phyloP scores from a whole-genome alignment of 371 early-diverging fungal genomes.

The Mucor circinelloides region DNA sequence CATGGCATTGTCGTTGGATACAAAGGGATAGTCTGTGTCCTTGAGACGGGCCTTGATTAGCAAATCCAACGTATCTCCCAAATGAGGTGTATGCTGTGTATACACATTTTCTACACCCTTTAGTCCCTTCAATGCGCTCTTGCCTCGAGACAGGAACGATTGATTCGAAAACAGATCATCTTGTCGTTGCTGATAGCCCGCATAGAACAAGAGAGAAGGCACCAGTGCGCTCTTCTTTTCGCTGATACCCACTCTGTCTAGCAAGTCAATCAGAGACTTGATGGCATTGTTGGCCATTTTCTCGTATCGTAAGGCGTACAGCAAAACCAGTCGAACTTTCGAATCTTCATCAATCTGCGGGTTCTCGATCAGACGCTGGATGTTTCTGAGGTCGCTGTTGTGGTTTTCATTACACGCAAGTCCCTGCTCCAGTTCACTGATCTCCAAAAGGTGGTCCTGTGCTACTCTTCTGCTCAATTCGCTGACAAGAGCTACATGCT shows the following conservation, averaged over 20 bases:
- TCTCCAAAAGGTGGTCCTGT: conserved; percentile 73
- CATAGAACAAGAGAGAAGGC: conserved; percentile 76
- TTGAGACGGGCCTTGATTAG: conserved; percentile 82
- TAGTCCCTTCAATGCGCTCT: conserved; percentile 82
- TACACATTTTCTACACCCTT: conserved; percentile 98
- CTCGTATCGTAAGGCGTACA: conserved; percentile 93
- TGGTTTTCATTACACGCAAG: conserved; percentile 89
- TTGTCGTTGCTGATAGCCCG: conserved; percentile 81
- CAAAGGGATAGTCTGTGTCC: conserved; percentile 78
- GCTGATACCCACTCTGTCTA: conserved; percentile 70
- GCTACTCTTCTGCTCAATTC: conserved; percentile 88
- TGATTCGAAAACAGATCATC: conserved; percentile 88
- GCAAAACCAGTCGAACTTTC: conserved; percentile 78
- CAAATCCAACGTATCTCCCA: conserved; percentile 77
- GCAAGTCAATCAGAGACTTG: conserved; percentile 63
- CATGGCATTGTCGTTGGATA: conserved; percentile 45
- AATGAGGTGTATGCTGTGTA: conserved; percentile 91
- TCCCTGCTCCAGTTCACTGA: conserved; percentile 93
- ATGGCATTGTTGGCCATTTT: conserved; percentile 72
- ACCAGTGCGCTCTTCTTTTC: conserved; percentile 76
- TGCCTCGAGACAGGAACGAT: conserved; percentile 79
- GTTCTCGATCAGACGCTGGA: conserved; percentile 71
- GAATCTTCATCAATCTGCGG: conserved; percentile 69
- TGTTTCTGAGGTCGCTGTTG: conserved; percentile 71
- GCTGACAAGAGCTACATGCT: conserved; percentile 94